These are phyloP conservation scores for Tetracladium maxilliforme DNA, from an alignment of 2,329 filamentous ascomycete genomes.

Conservation along the genomic window DNA sequence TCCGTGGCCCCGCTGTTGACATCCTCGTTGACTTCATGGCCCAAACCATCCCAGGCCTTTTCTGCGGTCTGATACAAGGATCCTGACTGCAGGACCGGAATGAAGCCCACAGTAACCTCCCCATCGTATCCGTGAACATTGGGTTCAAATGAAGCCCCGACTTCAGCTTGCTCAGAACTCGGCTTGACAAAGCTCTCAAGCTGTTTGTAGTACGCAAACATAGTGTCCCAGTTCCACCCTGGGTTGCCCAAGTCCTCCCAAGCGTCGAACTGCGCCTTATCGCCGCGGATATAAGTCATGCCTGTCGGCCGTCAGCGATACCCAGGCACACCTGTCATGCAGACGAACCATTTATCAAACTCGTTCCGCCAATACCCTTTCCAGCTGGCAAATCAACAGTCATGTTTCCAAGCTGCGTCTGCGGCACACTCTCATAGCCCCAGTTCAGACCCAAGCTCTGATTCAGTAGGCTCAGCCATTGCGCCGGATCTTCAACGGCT, in stretches of 20 bases:
- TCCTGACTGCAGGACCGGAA: conserved; percentile 16
- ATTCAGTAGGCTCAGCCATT: too few relatives aligned
- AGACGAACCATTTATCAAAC: conserved; percentile 21
- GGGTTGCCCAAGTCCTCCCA: conserved; percentile 19
- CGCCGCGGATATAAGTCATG: conserved; percentile 19
- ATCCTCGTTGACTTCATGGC: conserved; percentile 19
- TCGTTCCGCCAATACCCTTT: conserved; percentile 24
- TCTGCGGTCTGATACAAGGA: conserved; percentile 13
- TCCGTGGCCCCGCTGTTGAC: conserved; percentile 21
- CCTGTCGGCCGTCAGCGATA: conserved; percentile 9
- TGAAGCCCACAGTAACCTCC: conserved; percentile 20
- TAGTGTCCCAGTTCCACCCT: conserved; percentile 17
- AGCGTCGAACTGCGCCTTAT: conserved; percentile 18
- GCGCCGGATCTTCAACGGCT: too few relatives aligned
- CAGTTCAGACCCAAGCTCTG: too few relatives aligned
- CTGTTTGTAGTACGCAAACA: conserved; percentile 13
- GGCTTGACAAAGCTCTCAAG: conserved; percentile 11
- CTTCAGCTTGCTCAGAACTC: conserved; percentile 14
- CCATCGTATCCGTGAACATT: conserved; percentile 20
- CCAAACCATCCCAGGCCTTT: conserved; percentile 17
- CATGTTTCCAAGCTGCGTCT: conserved; percentile 17
- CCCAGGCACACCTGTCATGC: conserved; percentile 1
- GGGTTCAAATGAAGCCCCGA: conserved; percentile 18
- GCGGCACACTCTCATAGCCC: conserved; percentile 20
- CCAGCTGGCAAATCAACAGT: conserved; percentile 18